Evolutionary conservation across 768 basidiomycete genomes (phyloP).

Genomic region (Termitomyces titanicus): DNA sequence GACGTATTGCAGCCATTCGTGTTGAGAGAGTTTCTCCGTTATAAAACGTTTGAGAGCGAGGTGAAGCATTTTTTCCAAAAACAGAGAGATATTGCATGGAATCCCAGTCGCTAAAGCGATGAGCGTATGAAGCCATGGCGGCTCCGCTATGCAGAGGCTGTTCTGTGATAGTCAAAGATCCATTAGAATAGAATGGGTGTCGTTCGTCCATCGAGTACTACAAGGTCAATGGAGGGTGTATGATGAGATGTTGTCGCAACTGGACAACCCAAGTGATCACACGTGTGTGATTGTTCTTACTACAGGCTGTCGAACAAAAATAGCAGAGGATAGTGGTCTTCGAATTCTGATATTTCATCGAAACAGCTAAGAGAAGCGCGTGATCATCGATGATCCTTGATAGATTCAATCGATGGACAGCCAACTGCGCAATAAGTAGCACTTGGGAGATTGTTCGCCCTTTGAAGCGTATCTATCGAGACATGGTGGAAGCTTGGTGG

Average conservation of each 20-base stretch:
- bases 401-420: too few relatives aligned
- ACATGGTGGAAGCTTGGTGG: too few relatives aligned
- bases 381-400: too few relatives aligned
- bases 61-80: conserved; percentile 6
- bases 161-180: not conserved
- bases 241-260: not conserved
- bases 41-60: conserved; percentile 13
- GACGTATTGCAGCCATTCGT: conserved; percentile 10
- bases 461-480: too few relatives aligned
- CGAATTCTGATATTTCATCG: not conserved
- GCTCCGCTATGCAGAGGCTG: not conserved
- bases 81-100: conserved; percentile 10
- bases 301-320: not conserved
- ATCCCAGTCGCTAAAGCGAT: conserved; percentile 12
- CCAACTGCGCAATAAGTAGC: too few relatives aligned
- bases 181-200: not conserved
- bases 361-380: not conserved
- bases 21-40: conserved; percentile 8
- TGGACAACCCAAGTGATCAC: not conserved
- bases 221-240: too few relatives aligned
- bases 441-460: too few relatives aligned
- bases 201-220: not conserved
- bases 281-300: not conserved
- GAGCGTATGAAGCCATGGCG: not conserved
- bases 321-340: too few relatives aligned